These are phyloP conservation scores for Cucumis cinereus DNA, from an alignment of 306 rosid species.

Conservation along the genomic window DNA sequence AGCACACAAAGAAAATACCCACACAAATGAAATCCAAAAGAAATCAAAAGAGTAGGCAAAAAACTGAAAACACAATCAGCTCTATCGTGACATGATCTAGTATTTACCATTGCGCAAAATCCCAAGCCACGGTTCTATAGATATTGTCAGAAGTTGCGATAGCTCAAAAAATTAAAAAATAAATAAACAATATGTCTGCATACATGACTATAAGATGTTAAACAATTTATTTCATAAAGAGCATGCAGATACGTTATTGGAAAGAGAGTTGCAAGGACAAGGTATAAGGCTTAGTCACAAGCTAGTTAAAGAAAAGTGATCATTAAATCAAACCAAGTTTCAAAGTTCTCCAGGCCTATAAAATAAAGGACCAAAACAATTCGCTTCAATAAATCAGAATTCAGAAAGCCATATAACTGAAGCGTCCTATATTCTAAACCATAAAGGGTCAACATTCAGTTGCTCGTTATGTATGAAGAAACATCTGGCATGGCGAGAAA, in stretches of 20 bases:
- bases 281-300: background rate
- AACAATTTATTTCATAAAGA: background rate
- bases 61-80: background rate
- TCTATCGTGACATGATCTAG: background rate
- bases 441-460: background rate
- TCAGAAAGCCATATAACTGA: background rate
- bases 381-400: background rate
- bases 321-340: background rate
- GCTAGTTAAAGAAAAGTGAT: background rate
- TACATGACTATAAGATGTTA: background rate
- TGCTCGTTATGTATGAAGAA: background rate
- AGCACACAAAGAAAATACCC: background rate
- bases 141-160: background rate
- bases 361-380: background rate
- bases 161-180: background rate
- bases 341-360: background rate
- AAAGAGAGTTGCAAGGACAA: background rate
- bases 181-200: background rate
- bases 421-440: background rate
- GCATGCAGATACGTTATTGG: background rate
- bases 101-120: background rate
- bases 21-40: background rate
- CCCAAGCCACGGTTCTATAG: background rate
- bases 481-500: background rate
- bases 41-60: background rate